These are phyloP conservation scores for Dryadomyces quercus-mongolicae DNA, from an alignment of 2,329 filamentous ascomycete genomes.

Conservation along the genomic window DNA sequence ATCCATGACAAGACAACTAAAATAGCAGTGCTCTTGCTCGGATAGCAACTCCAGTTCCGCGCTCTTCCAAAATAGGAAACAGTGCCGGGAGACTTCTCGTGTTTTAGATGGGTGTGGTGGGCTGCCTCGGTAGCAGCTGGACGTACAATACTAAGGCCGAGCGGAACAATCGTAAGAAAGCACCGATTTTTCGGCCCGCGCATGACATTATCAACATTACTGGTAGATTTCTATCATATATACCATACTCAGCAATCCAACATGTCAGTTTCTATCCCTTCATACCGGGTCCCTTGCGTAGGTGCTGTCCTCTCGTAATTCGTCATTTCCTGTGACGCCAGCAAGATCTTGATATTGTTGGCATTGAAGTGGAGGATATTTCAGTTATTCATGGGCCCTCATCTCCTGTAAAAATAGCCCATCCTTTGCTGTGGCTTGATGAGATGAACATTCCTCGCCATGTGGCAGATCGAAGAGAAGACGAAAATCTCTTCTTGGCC, in stretches of 20 bases:
- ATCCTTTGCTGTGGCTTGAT: neutral
- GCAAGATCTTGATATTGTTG: neutral
- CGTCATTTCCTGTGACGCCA: neutral
- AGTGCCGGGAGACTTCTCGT: neutral
- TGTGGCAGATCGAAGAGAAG: neutral
- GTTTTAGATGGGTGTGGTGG: neutral
- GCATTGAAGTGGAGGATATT: neutral
- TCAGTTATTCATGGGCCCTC: neutral
- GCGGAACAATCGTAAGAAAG: conserved; percentile 4
- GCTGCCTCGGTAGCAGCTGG: neutral
- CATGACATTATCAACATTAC: neutral
- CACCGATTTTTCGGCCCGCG: too few species aligned
- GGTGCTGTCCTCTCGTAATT: neutral
- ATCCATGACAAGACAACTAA: too few species aligned
- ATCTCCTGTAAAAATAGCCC: neutral
- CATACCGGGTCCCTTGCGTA: neutral
- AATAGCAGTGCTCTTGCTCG: too few species aligned
- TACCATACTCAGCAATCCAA: neutral
- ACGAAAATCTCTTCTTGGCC: neutral
- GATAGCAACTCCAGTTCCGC: neutral
- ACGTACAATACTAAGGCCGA: conserved; percentile 6
- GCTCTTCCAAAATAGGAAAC: neutral
- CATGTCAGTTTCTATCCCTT: neutral
- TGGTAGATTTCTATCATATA: neutral
- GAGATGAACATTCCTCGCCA: neutral